These are phyloP conservation scores for Aspergillus hiratsukae DNA, from an alignment of 2,329 filamentous ascomycete species.

Conservation along the genomic window DNA sequence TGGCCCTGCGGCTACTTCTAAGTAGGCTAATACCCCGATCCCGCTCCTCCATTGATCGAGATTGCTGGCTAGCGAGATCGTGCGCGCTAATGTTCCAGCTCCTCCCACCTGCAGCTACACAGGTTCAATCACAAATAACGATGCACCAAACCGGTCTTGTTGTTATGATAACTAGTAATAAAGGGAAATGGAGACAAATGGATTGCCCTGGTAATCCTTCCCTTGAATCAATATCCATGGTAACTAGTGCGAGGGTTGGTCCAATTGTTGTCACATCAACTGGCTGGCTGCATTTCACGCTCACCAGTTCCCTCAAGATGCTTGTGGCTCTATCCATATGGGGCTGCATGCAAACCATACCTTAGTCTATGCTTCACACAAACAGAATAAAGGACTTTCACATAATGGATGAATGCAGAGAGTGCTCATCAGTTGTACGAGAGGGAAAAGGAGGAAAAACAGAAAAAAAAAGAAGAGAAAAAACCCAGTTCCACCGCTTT, in stretches of 20 bases:
- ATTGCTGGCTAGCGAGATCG: conserved; percentile 4
- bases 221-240: not conserved
- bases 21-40: not conserved
- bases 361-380: too few species aligned
- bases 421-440: not conserved
- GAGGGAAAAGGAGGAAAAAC: too few species aligned
- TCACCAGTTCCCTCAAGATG: not conserved
- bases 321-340: not conserved
- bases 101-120: not conserved
- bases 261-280: not conserved
- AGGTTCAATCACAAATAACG: not conserved
- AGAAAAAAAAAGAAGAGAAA: too few species aligned
- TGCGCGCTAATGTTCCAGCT: conserved; percentile 5
- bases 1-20: not conserved
- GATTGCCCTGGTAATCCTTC: not conserved
- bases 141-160: not conserved
- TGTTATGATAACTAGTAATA: not conserved
- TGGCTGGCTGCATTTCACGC: not conserved
- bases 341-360: not conserved
- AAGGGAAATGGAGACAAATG: not conserved
- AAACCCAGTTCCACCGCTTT: too few species aligned
- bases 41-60: not conserved
- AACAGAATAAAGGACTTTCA: too few species aligned
- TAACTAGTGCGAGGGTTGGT: not conserved
- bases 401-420: not conserved